phyloP scores from a whole-genome alignment of 225 moss, liverwort and hornwort species.

The Antitrichia curtipendula region DNA sequence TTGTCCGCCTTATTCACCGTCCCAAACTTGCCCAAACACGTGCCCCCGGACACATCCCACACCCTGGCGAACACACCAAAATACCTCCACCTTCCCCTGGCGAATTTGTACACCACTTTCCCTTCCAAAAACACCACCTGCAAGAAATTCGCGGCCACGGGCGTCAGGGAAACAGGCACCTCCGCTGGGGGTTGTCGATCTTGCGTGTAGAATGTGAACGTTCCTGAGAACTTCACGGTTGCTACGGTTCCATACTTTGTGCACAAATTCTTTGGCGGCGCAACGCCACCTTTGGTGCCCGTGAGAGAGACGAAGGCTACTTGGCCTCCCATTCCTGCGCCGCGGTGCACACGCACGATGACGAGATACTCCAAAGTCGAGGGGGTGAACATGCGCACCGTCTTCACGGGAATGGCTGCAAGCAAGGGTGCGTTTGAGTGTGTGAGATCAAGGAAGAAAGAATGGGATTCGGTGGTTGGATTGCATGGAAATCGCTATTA shows the following conservation, averaged over 20 bases:
- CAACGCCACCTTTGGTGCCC: neutral
- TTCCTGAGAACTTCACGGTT: neutral
- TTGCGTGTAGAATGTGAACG: conserved; percentile 20
- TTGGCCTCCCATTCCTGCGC: neutral
- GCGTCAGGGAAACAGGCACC: neutral
- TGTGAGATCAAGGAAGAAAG: neutral
- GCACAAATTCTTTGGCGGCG: neutral
- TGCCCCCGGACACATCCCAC: conserved; percentile 14
- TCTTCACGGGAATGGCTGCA: neutral
- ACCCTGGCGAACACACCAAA: conserved; percentile 1
- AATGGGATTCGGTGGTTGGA: neutral
- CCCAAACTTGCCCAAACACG: conserved; percentile 9
- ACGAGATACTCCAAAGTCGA: conserved; percentile 17
- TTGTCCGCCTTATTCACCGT: neutral
- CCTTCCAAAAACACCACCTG: conserved; percentile 13
- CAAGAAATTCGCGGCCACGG: neutral
- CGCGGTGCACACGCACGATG: neutral
- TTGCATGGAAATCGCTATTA: neutral
- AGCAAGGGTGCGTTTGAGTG: neutral
- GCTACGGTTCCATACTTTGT: neutral
- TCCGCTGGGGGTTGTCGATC: conserved; percentile 7
- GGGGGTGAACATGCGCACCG: neutral
- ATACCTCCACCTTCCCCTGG: neutral
- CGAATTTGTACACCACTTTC: conserved; percentile 3
- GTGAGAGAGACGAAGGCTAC: conserved; percentile 15